These are phyloP conservation scores for Magnolia officinalis DNA, from an alignment of 164 flowering plant species.

Conservation along the genomic window DNA sequence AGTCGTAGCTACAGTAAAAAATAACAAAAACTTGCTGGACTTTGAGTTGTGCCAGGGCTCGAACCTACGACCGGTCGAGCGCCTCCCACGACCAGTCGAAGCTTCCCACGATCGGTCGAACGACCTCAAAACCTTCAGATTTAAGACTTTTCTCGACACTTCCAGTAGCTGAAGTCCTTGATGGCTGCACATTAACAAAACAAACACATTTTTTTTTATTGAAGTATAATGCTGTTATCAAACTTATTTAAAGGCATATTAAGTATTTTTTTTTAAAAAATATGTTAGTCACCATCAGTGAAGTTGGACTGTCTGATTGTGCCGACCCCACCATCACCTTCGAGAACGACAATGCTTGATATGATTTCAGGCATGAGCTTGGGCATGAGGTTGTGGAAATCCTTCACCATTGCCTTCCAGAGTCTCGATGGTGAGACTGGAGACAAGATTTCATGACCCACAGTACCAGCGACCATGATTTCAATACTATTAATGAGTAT, in stretches of 20 bases:
- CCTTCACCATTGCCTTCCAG: slow-evolving; percentile 4
- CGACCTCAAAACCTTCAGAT: too few species aligned
- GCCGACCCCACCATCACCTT: slow-evolving; percentile 7
- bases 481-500: background rate
- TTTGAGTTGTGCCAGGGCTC: too few species aligned
- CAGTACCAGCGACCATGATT: background rate
- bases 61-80: too few species aligned
- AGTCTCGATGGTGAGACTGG: background rate
- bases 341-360: background rate
- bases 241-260: background rate
- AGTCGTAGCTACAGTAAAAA: too few species aligned
- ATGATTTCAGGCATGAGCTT: slow-evolving; percentile 9
- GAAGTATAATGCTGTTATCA: background rate
- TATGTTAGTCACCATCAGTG: background rate
- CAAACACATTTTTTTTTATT: background rate
- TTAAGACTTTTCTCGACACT: too few species aligned
- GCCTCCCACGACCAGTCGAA: too few species aligned
- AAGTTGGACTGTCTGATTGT: background rate
- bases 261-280: background rate
- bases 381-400: slow-evolving; percentile 5
- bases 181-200: slow-evolving; percentile 2
- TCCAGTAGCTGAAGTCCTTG: slow-evolving; percentile 3
- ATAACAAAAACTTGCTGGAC: too few species aligned
- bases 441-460: background rate
- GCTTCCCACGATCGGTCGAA: too few species aligned